A percentile compares a stretch with the other conserved stretches of the same genome.
Evolutionary conservation across 2,329 filamentous ascomycete species (phyloP).

Genomic region (Fusarium miscanthi): DNA sequence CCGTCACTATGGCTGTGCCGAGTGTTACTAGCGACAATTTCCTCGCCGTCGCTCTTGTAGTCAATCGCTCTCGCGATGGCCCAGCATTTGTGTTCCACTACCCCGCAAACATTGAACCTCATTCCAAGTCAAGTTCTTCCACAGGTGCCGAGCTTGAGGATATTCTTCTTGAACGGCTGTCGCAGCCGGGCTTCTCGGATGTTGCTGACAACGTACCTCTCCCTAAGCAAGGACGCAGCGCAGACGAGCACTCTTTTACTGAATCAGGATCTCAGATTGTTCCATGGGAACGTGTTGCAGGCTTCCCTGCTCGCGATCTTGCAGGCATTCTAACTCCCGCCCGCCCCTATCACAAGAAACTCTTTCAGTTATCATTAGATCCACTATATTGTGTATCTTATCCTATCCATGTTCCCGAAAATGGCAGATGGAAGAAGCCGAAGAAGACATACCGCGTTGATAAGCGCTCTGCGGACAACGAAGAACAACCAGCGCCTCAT

Average conservation of each 20-base stretch:
- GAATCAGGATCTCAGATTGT: slow-evolving; percentile 68
- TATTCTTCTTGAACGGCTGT: slow-evolving; percentile 59
- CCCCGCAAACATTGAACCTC: slow-evolving; percentile 67
- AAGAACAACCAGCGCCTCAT: slow-evolving; percentile 46
- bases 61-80: slow-evolving; percentile 79
- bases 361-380: slow-evolving; percentile 85
- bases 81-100: slow-evolving; percentile 90
- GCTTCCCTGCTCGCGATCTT: slow-evolving; percentile 79
- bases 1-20: slow-evolving; percentile 55
- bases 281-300: slow-evolving; percentile 79
- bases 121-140: slow-evolving; percentile 50
- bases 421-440: slow-evolving; percentile 80
- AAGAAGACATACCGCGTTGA: slow-evolving; percentile 61
- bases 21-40: slow-evolving; percentile 66
- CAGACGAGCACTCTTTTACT: slow-evolving; percentile 66
- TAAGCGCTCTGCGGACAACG: slow-evolving; percentile 50
- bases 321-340: slow-evolving; percentile 83
- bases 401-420: slow-evolving; percentile 83
- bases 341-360: slow-evolving; percentile 80
- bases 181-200: slow-evolving; percentile 51
- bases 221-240: slow-evolving; percentile 61
- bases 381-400: slow-evolving; percentile 84
- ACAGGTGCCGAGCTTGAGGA: slow-evolving; percentile 61
- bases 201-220: slow-evolving; percentile 53
- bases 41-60: slow-evolving; percentile 78